Base-by-base conservation (phyloP, 768 basidiomycete species). In the Kwoniella sp. region DNA sequence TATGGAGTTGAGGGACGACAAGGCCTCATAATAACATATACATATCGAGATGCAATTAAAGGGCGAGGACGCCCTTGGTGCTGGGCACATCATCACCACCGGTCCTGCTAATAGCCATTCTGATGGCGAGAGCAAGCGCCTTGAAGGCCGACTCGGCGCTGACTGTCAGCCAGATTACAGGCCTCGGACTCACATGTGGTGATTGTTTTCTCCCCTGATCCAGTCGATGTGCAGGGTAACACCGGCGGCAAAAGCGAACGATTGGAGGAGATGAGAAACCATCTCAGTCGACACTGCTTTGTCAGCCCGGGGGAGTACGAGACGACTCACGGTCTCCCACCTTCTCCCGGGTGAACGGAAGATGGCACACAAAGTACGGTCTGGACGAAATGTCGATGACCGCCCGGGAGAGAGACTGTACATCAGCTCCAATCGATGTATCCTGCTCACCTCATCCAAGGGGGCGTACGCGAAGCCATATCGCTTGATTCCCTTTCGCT, bases 91-190 rank as follows among this genome's bases (percentile, higher is more conserved):
- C 95, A 60, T 83, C 80, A 4, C 88, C 83, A 4, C 90, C 90
- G 1, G 92, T 96, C 48, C 79, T 80, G 71, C 89, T 83, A 58
- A 95, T 87, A n/a, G 95, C 95, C 74, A 96, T 84, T 49, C 86
- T 83, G 60, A 99, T 91, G 8, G 93, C 95, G 29, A 99, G 78
- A 0, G 95, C 95, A 17, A 98, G 76, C 1, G 95, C 93, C 76
- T 99, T 99, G 82, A 99, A 99, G 3, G 93, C 90, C 3, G 92
- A 90, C 75, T 99, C 95, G 11, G 92, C 84, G 46, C 95, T 98
- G 65, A 8, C 14, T 0, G 27, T 46, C 36, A 46, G 15, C 11
- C 26, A 37, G 34, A n/a, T 3, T 31, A 28, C 5, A 28, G 34
- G 23, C n/a, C 43, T 1, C 23, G 5, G 27, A 70, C 83, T 54